These are phyloP conservation scores for Citrus australasica DNA, from an alignment of 345 rosid genomes.

Conservation along the genomic window DNA sequence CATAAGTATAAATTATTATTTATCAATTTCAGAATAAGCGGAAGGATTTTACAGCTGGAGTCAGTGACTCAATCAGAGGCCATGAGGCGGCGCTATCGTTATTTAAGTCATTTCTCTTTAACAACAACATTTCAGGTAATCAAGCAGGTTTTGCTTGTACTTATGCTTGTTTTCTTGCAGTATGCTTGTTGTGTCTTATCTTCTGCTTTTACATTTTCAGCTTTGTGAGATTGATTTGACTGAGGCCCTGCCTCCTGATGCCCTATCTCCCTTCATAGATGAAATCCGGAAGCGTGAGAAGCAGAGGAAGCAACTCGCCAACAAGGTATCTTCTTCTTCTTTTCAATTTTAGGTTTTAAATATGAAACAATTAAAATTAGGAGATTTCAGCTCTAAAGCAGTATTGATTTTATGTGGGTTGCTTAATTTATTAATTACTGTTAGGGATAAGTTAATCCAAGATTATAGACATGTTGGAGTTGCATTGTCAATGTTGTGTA, in stretches of 20 bases:
- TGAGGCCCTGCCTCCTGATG: constrained; percentile 56
- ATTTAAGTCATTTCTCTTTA: constrained; percentile 86
- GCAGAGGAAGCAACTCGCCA: constrained; percentile 73
- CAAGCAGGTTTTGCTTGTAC: background rate
- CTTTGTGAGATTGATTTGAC: constrained; percentile 90
- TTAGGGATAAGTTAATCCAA: background rate
- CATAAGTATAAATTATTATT: background rate
- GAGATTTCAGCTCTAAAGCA: constrained; percentile 39
- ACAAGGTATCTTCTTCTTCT: constrained; percentile 44
- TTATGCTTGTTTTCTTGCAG: background rate
- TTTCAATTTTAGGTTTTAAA: background rate
- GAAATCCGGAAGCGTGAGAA: constrained; percentile 85
- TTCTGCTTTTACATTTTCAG: constrained; percentile 34
- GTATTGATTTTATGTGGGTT: background rate
- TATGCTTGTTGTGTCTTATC: constrained; percentile 7
- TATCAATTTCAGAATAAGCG: constrained; percentile 56
- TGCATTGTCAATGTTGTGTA: background rate
- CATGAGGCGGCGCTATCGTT: constrained; percentile 79
- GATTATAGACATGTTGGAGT: background rate
- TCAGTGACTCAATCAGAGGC: constrained; percentile 83
- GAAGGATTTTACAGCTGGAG: constrained; percentile 83
- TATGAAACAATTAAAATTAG: constrained; percentile 11
- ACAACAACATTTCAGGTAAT: constrained; percentile 79
- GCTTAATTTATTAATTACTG: background rate
- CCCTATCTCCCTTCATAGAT: constrained; percentile 74